Evolutionary conservation across 2,329 filamentous ascomycete genomes (phyloP), one percentile per base, ranked within the genome.

Genomic region (Fusarium sp.): DNA sequence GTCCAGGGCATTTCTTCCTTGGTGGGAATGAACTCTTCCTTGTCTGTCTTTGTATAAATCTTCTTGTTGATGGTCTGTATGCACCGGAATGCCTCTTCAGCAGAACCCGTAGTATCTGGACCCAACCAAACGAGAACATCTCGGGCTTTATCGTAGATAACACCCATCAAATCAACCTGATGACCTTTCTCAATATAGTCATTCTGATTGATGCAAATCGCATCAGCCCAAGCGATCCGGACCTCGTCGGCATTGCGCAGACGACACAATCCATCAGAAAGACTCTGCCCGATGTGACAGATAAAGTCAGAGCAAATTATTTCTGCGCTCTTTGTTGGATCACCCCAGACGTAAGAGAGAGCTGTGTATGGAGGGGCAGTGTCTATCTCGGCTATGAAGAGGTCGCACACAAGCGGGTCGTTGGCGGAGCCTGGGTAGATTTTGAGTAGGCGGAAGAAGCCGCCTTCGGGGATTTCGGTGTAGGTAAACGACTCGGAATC

Each of bases 131-230:
- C 66, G 31, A 69, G 45, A 0, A 69, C 66, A 34, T 67, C 56
- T 4, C 54, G 47, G 0, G 66, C 66, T 5, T 47, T 69, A 4
- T 54, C 57, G 13, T 69, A 69, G 18, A 69, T 69, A 8, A 24
- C 63, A n/a, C 66, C 66, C 66, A 69, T 66, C 2, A 67, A 6
- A 11, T 69, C 66, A 8, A 69, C 66, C 24, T 69, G 66, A 34
- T 57, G 56, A 5, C 66, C 66, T 4, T 69, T 69, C n/a, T 69
- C 66, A 1, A 20, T 4, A 18, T 57, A 52, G 3, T 69, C 66
- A 3, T 69, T 67, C 34, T 69, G 66, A 1, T 68, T 68, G 62
- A 66, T 66, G 13, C 65, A 67, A 1, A 67, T 67, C 1, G 65
- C 66, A 42, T 63, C 62, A 14, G 62, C 62, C 50, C 62, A 69